Conservation (phyloP, 192 early-diverging fungal species). For the Rhizophlyctis rosea region DNA sequence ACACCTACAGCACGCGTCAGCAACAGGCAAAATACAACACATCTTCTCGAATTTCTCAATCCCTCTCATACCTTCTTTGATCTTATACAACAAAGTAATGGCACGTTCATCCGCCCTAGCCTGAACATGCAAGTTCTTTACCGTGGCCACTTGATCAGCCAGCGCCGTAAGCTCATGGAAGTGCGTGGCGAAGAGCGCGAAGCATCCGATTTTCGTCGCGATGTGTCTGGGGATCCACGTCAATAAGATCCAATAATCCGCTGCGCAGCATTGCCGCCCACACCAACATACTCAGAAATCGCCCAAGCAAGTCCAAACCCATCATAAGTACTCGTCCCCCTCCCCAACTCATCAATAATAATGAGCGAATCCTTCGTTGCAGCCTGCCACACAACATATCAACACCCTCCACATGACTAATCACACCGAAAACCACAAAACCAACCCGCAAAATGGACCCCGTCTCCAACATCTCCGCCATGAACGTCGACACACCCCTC, state of each 20-base stretch:
- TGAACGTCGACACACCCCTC: constrained; percentile 93
- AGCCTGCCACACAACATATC: constrained; percentile 38
- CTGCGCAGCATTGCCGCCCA: not conserved
- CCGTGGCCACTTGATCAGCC: constrained; percentile 61
- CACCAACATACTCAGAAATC: constrained; percentile 76
- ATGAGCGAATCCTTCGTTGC: constrained; percentile 82
- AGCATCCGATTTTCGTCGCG: constrained; percentile 61
- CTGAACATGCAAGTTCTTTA: constrained; percentile 87
- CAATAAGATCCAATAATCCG: not conserved
- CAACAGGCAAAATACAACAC: constrained; percentile 2
- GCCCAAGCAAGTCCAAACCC: constrained; percentile 98
- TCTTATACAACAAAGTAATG: constrained; percentile 90
- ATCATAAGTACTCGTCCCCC: constrained; percentile 98
- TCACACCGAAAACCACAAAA: not conserved
- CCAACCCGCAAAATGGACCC: constrained; percentile 78
- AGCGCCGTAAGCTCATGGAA: constrained; percentile 96
- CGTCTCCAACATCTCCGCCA: constrained; percentile 84
- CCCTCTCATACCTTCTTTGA: constrained; percentile 55
- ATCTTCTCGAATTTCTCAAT: constrained; percentile 7
- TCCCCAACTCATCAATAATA: constrained; percentile 92
- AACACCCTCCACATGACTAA: no score
- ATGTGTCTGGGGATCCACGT: constrained; percentile 58
- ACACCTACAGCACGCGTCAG: constrained; percentile 43
- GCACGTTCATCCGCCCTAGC: constrained; percentile 50
- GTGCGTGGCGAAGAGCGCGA: constrained; percentile 92